Base-by-base conservation (phyloP, 2,329 filamentous ascomycete species). In the Trichoderma harzianum region DNA sequence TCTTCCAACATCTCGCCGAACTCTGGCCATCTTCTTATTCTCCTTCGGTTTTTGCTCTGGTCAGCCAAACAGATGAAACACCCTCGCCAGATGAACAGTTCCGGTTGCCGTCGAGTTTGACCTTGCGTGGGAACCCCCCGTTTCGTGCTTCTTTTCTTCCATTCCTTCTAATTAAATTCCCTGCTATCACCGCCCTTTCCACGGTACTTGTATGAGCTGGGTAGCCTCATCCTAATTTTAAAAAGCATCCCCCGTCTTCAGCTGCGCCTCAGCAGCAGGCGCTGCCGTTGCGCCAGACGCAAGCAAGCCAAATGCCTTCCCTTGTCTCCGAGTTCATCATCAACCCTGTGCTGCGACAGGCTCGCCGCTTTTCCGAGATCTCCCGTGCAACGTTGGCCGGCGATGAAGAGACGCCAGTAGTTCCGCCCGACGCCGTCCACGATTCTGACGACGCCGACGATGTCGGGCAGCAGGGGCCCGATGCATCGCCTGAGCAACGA, bases 271-370 rank as follows among this genome's bases (percentile, higher is more conserved):
- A 51, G 66, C 66, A 24, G 65, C 55, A 51, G 66, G 66, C 55
- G 55, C 55, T 51, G 36, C 36, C n/a, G 53, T 61, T 72, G 65
- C 47, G 51, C 51, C 71, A 39, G 32, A 53, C 71, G 39, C 30
- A 58, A 39, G n/a, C 53, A 51, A 28, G 34, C 32, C 75, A 76
- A 77, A 91, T 91, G 89, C 86, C 87, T 79, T 89, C 86, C 76
- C 83, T 91, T 77, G 89, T 91, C 69, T 87, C 88, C 77, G 87
- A 90, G 73, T 90, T 90, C 78, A 82, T 91, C 76, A 89, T 91
- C 80, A 90, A 90, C 74, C 89, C 90, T 72, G 88, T 91, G 76
- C 81, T 91, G 75, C 88, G 89, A 79, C 89, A 91, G 81, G 89
- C 89, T 76, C 88, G 89, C 74, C 88, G 88, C 74, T 87, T 91